Percentiles rank a stretch among this genome's conserved stretches.
These are phyloP conservation scores for Rhizophlyctis rosea DNA, from an alignment of 192 early-diverging fungal genomes.

Conservation along the genomic window DNA sequence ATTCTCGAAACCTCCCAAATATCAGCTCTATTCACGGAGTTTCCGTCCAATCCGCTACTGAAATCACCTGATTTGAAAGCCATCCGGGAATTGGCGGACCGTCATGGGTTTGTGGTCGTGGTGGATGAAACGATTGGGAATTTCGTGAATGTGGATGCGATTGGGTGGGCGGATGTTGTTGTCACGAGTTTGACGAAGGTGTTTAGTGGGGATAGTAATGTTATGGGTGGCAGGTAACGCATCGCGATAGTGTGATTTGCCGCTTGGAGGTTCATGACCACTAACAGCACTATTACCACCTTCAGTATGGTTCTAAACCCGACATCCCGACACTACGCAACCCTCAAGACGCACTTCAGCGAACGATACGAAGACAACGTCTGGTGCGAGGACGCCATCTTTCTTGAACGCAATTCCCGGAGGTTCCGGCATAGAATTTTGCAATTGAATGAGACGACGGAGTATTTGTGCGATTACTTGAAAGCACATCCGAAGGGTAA, in stretches of 20 bases:
- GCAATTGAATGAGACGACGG: slow-evolving; percentile 77
- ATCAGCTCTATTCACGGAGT: slow-evolving; percentile 85
- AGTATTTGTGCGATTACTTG: slow-evolving; percentile 72
- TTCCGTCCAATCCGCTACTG: slow-evolving; percentile 90
- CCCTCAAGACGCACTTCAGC: slow-evolving; percentile 52
- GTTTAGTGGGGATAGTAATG: slow-evolving; percentile 94
- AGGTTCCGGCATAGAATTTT: slow-evolving; percentile 72
- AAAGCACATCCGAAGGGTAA: slow-evolving; percentile 64
- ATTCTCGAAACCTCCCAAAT: slow-evolving; percentile 58
- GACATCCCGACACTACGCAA: slow-evolving; percentile 20
- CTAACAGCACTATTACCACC: neutral
- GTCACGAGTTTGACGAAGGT: slow-evolving; percentile 93
- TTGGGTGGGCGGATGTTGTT: slow-evolving; percentile 79
- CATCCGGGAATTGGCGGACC: slow-evolving; percentile 70
- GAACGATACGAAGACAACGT: slow-evolving; percentile 75
- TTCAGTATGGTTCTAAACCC: slow-evolving; percentile 56
- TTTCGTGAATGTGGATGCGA: slow-evolving; percentile 81
- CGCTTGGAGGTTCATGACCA: neutral
- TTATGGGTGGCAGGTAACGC: slow-evolving; percentile 96
- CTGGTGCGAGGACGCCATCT: slow-evolving; percentile 92
- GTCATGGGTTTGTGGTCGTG: slow-evolving; percentile 73
- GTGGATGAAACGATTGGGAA: slow-evolving; percentile 96
- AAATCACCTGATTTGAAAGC: slow-evolving; percentile 76
- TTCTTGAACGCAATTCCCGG: slow-evolving; percentile 93
- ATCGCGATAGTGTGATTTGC: no score